phyloP scores from a whole-genome alignment of 2,329 filamentous ascomycete species.

The Penicillium digitatum region DNA sequence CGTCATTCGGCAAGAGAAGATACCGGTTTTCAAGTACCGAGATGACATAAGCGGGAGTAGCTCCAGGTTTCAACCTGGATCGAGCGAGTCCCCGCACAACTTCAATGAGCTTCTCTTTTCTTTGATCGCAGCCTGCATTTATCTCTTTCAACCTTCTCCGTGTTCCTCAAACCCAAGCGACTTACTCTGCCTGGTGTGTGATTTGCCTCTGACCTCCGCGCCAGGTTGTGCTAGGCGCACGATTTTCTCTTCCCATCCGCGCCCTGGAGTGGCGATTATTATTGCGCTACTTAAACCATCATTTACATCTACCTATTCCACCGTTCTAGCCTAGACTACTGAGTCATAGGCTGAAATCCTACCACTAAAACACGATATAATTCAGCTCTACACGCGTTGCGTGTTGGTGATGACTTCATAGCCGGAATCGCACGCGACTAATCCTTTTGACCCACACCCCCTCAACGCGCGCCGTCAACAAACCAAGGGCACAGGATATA shows the following conservation, averaged over 20 bases:
- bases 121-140: constrained; percentile 9
- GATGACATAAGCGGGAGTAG: constrained; percentile 24
- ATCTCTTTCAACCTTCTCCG: neutral
- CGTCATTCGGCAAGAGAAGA: neutral
- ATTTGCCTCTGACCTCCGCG: constrained; percentile 7
- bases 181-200: constrained; percentile 4
- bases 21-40: constrained; percentile 1
- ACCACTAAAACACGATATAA: neutral
- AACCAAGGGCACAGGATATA: neutral
- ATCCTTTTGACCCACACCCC: constrained; percentile 5
- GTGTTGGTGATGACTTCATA: constrained; percentile 23
- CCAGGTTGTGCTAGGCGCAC: constrained; percentile 16
- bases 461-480: constrained; percentile 6
- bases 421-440: constrained; percentile 23
- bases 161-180: neutral
- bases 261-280: constrained; percentile 19
- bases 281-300: constrained; percentile 7
- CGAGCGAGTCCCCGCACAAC: constrained; percentile 15
- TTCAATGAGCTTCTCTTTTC: constrained; percentile 15
- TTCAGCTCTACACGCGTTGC: constrained; percentile 16
- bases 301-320: neutral
- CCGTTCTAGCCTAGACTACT: neutral
- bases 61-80: constrained; percentile 7
- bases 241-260: constrained; percentile 8
- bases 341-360: neutral